Base-by-base conservation (phyloP, 805 yeast genomes). In the Clavispora fructus region DNA sequence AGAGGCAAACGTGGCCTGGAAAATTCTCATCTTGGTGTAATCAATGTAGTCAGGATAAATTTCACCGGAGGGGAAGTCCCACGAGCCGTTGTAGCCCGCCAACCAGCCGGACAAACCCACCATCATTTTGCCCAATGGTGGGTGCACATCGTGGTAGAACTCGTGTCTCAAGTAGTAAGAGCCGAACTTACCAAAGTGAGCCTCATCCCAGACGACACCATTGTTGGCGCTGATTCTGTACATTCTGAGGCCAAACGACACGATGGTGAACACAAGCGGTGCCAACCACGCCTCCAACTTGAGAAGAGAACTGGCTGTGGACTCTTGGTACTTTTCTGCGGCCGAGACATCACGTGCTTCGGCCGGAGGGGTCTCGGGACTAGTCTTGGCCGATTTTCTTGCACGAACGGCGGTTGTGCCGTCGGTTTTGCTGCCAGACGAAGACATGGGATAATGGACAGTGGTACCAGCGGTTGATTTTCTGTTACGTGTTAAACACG, bases 101-200 rank as follows among this genome's bases (percentile, higher is more conserved):
- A 87, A 60, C 60, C 79, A 85, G 26, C 90, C 95, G 14, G 89
- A 82, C 6, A 87, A 68, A 2, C 89, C 95, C 49, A 85, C 82
- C 42, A 87, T 68, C 83, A 87, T 80, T 59, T 87, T 87, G 9
- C 94, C 95, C 55, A 87, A 72, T 1, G 95, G 95, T 17, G 95
- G 95, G 60, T 87, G 95, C 28, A 87, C 95, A 67, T 87, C 95
- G 56, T 82, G 88, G 58, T 87, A 87, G 60, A 86, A 85, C 57
- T 86, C 90, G 59, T 83, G 89, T 62, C 83, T 78, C 53, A 85
- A 68, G 63, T 87, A 87, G 58, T 85, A 82, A 4, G 92, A 83
- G 39, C 95, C 95, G 62, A 87, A 87, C 62, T 85, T 85, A 38
- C 94, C 95, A 62, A 87, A 87, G 71, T 87, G 95, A 6, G 95